Base-by-base conservation (phyloP, 139 green algal species). In the Chlorella sp. region DNA sequence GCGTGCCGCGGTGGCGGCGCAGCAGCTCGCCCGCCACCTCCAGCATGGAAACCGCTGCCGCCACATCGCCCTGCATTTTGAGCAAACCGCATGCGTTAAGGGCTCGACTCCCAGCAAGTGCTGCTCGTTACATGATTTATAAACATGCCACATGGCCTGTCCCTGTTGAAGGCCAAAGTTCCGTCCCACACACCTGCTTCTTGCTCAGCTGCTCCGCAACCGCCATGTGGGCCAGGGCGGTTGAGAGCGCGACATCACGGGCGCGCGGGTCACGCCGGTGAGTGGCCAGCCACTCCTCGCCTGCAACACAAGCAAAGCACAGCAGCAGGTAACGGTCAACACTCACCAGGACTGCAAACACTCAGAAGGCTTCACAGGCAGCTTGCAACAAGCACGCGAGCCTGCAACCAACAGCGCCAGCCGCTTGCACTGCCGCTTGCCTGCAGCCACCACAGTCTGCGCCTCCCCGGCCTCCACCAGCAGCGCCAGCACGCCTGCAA, bases 401-500 rank as follows among this genome's bases (percentile, higher is more conserved):
- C 8, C 46, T 54, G 46, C 46, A 54, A 11, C 46, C 11, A 54
- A 54, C 8, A 54, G 46, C 46, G 46, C 8, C 46, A 20, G 51
- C 51, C 24, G 51, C 51, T 60, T 11, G 8, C 51, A 16, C 51
- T 60, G 13, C 22, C 2, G 51, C 51, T 60, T 60, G 51, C 51
- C 51, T 9, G 81, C 80, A 1, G 36, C 72, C 41, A 87, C 76
- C 46, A 88, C 88, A 0, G 82, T 64, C 30, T 84, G 48, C 36
- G 73, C 40, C 16, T 87, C 83, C 9, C 86, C 86, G 30, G 76
- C 58, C 41, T 91, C 88, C 40, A 84, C 82, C 69, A 91, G 73
- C 64, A 91, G 85, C 46, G 85, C 81, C n/a, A 91, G 79, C 38
- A 76, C 82, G 26, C 88, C 88, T 88, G 86, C 43, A 22, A 4